Conservation (phyloP, 2,329 filamentous ascomycete genomes). For the Pleoardoris graminearum region DNA sequence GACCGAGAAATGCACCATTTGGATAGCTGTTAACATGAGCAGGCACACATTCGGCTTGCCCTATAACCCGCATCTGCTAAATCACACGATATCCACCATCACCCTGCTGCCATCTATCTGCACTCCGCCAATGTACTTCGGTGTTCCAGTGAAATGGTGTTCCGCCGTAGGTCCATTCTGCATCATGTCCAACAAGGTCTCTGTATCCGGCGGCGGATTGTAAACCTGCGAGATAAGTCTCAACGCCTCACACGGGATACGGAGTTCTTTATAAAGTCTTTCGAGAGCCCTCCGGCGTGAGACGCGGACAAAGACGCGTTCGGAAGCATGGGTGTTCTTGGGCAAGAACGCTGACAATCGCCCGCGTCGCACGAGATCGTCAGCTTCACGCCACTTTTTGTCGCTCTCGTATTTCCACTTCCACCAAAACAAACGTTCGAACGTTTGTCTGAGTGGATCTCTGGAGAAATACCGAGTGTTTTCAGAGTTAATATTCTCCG, state of each 20-base stretch:
- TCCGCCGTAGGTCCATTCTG: constrained; percentile 4
- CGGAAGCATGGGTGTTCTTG: background rate
- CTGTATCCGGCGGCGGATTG: background rate
- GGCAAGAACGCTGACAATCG: background rate
- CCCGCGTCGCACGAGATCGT: background rate
- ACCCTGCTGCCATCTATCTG: constrained; percentile 7
- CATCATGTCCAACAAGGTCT: background rate
- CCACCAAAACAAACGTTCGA: background rate
- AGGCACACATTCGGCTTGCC: too few relatives aligned
- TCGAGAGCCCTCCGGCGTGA: background rate
- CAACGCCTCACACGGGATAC: background rate
- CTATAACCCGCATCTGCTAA: too few relatives aligned
- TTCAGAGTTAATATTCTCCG: background rate
- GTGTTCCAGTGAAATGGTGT: background rate
- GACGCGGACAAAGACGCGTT: background rate
- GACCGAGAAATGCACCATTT: too few relatives aligned
- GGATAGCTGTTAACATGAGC: too few relatives aligned
- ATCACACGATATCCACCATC: background rate
- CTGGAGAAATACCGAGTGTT: too few relatives aligned
- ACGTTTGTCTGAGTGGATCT: background rate
- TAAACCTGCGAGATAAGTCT: background rate
- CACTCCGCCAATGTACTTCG: constrained; percentile 5
- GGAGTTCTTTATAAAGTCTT: background rate
- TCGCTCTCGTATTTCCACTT: background rate
- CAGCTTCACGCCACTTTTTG: background rate